Conservation (phyloP, 495 filamentous ascomycete species). For the Podospora pseudoanserina region DNA sequence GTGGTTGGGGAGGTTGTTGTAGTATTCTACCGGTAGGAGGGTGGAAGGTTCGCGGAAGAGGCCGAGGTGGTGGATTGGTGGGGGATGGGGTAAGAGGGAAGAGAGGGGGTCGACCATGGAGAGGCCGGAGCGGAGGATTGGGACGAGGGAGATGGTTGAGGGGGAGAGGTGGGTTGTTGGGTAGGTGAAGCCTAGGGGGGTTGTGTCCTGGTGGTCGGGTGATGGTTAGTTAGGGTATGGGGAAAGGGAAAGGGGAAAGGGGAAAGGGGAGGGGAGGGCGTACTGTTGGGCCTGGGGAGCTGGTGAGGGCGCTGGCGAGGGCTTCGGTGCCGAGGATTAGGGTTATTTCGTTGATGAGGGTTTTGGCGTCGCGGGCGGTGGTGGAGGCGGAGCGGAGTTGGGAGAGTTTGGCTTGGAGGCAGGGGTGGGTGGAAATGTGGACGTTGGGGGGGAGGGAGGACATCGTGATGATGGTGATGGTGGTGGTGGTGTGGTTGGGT, state of each 20-base stretch:
- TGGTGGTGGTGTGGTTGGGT: not conserved
- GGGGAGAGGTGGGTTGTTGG: slow-evolving; percentile 57
- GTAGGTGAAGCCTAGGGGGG: slow-evolving; percentile 71
- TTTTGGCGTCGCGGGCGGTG: slow-evolving; percentile 70
- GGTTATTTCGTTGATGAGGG: slow-evolving; percentile 78
- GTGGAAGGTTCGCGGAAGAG: slow-evolving; percentile 84
- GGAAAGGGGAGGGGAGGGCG: slow-evolving; percentile 71
- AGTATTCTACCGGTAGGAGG: slow-evolving; percentile 92
- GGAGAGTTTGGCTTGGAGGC: slow-evolving; percentile 81
- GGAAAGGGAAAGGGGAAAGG: slow-evolving; percentile 56
- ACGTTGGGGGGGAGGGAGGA: slow-evolving; percentile 60
- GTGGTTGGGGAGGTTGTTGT: slow-evolving; percentile 92
- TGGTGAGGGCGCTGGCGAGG: slow-evolving; percentile 59
- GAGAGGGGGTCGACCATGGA: slow-evolving; percentile 67
- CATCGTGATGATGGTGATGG: slow-evolving; percentile 3
- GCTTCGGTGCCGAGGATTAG: slow-evolving; percentile 82
- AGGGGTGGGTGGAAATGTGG: slow-evolving; percentile 82
- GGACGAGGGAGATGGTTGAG: slow-evolving; percentile 71
- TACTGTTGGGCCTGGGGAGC: slow-evolving; percentile 47
- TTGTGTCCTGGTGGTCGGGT: slow-evolving; percentile 71
- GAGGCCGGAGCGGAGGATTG: slow-evolving; percentile 84
- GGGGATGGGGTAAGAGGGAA: slow-evolving; percentile 67
- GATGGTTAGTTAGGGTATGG: slow-evolving; percentile 56
- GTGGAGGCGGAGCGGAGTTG: slow-evolving; percentile 74
- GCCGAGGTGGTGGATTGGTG: slow-evolving; percentile 88